These are phyloP conservation scores for Candida manassasensis DNA, from an alignment of 805 yeast genomes.

Conservation along the genomic window DNA sequence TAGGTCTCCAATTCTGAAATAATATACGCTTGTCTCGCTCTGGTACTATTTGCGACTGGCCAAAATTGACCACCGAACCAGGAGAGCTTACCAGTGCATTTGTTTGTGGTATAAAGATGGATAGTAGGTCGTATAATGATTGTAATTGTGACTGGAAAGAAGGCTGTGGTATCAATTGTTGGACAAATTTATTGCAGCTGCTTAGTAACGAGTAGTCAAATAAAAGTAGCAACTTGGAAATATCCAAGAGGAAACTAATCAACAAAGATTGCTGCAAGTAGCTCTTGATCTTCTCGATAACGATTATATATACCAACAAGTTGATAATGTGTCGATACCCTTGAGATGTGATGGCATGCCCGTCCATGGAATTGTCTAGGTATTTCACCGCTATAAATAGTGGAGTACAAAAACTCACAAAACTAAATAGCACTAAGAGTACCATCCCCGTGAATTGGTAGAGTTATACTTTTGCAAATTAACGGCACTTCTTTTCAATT, in stretches of 20 bases:
- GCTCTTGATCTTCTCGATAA: not conserved
- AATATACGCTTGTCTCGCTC: too few relatives aligned
- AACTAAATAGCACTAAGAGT: not conserved
- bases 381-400: conserved; percentile 1
- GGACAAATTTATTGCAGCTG: not conserved
- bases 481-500: too few relatives aligned
- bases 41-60: too few relatives aligned
- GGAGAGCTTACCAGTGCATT: too few relatives aligned
- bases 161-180: not conserved
- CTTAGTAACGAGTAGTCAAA: not conserved
- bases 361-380: not conserved
- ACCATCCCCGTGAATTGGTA: too few relatives aligned
- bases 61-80: too few relatives aligned
- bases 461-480: too few relatives aligned
- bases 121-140: too few relatives aligned
- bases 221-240: not conserved
- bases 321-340: conserved; percentile 3
- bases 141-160: too few relatives aligned
- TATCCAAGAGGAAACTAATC: not conserved
- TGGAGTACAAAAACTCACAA: conserved; percentile 1
- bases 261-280: not conserved
- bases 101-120: too few relatives aligned
- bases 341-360: not conserved
- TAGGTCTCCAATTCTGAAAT: too few relatives aligned
- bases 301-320: not conserved